Evolutionary conservation across 768 basidiomycete species (phyloP).

Genomic region (Collybia sp.): DNA sequence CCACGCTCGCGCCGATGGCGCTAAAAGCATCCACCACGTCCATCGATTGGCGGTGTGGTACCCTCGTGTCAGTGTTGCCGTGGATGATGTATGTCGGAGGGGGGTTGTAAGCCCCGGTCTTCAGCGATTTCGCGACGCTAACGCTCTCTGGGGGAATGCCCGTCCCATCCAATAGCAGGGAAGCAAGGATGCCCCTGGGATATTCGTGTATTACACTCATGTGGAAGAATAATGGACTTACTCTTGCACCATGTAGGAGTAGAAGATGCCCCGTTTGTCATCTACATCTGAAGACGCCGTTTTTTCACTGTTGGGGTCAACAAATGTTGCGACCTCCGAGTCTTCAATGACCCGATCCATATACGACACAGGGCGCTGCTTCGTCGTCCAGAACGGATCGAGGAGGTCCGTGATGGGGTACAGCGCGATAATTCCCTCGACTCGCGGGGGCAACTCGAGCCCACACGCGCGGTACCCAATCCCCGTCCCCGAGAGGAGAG

Average conservation of each 20-base stretch:
- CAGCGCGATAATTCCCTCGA: conserved; percentile 26
- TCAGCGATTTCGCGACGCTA: conserved; percentile 22
- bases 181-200: conserved; percentile 21
- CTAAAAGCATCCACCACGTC: conserved; percentile 26
- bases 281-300: conserved; percentile 17
- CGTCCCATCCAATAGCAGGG: conserved; percentile 26
- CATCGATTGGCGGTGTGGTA: conserved; percentile 25
- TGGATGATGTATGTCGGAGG: conserved; percentile 32
- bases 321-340: conserved; percentile 23
- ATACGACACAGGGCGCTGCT: conserved; percentile 28
- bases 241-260: conserved; percentile 37
- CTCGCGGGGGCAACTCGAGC: conserved; percentile 19
- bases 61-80: conserved; percentile 28
- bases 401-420: conserved; percentile 33
- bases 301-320: conserved; percentile 21
- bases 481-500: conserved; percentile 27
- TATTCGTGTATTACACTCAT: background rate
- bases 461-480: conserved; percentile 29
- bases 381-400: conserved; percentile 31
- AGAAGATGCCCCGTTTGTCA: conserved; percentile 24
- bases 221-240: conserved; percentile 9
- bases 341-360: conserved; percentile 23
- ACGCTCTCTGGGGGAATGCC: conserved; percentile 22
- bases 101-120: conserved; percentile 14
- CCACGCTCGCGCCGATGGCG: conserved; percentile 13